phyloP scores from a whole-genome alignment of 805 yeast genomes.

The Candida khao-thaluensis region DNA sequence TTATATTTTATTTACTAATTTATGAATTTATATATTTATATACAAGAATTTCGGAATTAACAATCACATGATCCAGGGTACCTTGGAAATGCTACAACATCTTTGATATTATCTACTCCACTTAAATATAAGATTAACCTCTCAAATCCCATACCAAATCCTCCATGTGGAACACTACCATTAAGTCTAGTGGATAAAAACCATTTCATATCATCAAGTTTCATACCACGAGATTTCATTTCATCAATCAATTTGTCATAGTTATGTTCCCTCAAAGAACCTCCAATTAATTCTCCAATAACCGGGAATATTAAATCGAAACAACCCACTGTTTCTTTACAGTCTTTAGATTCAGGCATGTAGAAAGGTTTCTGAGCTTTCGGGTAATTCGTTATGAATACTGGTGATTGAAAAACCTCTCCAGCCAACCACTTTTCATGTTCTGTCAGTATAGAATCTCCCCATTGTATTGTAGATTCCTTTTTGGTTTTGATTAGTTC shows the following conservation, averaged over 20 bases:
- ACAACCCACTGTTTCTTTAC: slow-evolving; percentile 72
- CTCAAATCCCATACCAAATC: slow-evolving; percentile 95
- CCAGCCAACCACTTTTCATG: slow-evolving; percentile 93
- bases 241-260: slow-evolving; percentile 46
- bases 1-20: too few relatives aligned
- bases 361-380: slow-evolving; percentile 78
- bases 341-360: slow-evolving; percentile 60
- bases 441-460: slow-evolving; percentile 72
- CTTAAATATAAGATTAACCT: slow-evolving; percentile 72
- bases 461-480: slow-evolving; percentile 46
- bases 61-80: slow-evolving; percentile 46
- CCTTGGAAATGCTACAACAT: slow-evolving; percentile 85
- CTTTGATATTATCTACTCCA: slow-evolving; percentile 78
- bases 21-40: too few relatives aligned
- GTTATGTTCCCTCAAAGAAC: slow-evolving; percentile 83
- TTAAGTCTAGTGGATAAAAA: slow-evolving; percentile 68
- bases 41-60: slow-evolving; percentile 14
- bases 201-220: slow-evolving; percentile 67
- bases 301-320: slow-evolving; percentile 88
- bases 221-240: slow-evolving; percentile 58
- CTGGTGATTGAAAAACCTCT: slow-evolving; percentile 63
- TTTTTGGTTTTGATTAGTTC: slow-evolving; percentile 40
- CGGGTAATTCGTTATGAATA: slow-evolving; percentile 91
- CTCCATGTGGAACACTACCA: slow-evolving; percentile 93
- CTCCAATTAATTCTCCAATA: slow-evolving; percentile 92